Percentiles rank a stretch among this genome's conserved stretches.
Evolutionary conservation across 1,284 basidiomycete genomes (phyloP).

Genomic region (Ceratobasidium sp.): DNA sequence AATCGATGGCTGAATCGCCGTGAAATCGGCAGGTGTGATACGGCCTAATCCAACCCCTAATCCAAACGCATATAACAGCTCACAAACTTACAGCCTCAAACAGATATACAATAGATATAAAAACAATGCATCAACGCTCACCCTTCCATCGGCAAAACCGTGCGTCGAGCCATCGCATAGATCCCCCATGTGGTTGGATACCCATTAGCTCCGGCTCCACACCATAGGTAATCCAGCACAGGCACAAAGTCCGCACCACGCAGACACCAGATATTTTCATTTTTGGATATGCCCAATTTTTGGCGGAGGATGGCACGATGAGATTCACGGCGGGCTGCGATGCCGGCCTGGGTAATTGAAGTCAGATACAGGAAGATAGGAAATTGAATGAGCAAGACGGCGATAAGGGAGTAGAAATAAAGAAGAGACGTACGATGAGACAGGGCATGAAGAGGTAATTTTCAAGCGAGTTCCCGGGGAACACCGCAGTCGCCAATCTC

Average conservation of each 20-base stretch:
- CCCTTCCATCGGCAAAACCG: background rate
- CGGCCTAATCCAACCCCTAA: no score
- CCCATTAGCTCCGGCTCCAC: background rate
- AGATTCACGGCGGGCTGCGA: constrained; percentile 14
- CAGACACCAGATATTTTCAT: constrained; percentile 12
- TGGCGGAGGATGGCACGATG: constrained; percentile 20
- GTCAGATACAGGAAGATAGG: background rate
- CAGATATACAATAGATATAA: no score
- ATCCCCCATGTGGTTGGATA: background rate
- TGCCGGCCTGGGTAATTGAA: constrained; percentile 10
- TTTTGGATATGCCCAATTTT: background rate
- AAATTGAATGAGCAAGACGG: background rate
- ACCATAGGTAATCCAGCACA: constrained; percentile 12
- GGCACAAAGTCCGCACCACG: constrained; percentile 16
- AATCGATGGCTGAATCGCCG: no score
- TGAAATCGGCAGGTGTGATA: no score
- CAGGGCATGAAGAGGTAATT: constrained; percentile 12
- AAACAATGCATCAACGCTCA: background rate
- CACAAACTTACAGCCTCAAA: background rate
- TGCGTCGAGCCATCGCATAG: background rate
- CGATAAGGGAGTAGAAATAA: background rate
- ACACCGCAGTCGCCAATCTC: background rate
- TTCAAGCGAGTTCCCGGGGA: background rate
- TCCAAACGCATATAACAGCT: no score
- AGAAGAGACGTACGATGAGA: constrained; percentile 7